phyloP scores from a whole-genome alignment of 768 basidiomycete genomes.

The Mycena metata region DNA sequence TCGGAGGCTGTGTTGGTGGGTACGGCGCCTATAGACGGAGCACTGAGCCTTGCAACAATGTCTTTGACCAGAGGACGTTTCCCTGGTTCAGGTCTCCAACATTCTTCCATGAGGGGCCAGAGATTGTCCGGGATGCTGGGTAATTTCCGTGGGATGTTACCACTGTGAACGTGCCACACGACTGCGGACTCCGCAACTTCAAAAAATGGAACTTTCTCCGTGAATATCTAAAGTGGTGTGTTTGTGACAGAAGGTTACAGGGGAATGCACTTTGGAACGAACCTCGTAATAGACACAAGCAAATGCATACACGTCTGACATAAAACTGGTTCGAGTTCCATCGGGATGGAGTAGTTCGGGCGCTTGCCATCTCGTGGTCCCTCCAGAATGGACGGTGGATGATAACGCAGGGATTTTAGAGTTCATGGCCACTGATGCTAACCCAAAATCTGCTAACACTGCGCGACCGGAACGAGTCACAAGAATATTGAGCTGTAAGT shows the following conservation, averaged over 20 bases:
- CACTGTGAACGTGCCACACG: constrained; percentile 30
- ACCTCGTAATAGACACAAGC: too few species aligned
- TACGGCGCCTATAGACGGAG: constrained; percentile 11
- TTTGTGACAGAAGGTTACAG: neutral
- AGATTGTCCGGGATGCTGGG: constrained; percentile 12
- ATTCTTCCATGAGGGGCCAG: constrained; percentile 26
- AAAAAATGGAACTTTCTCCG: constrained; percentile 40
- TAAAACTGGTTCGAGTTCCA: constrained; percentile 30
- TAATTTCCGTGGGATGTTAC: constrained; percentile 2
- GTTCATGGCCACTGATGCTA: constrained; percentile 38
- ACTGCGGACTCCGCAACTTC: constrained; percentile 35
- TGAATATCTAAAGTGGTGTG: constrained; percentile 40
- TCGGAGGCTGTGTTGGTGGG: constrained; percentile 18
- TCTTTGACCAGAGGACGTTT: constrained; percentile 14
- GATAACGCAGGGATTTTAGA: constrained; percentile 36
- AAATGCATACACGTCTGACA: constrained; percentile 47
- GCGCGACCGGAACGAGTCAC: constrained; percentile 40
- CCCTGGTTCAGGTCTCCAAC: constrained; percentile 12
- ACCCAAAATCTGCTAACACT: constrained; percentile 45
- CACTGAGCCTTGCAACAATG: constrained; percentile 19
- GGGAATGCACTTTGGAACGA: constrained; percentile 27
- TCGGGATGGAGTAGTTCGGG: constrained; percentile 42
- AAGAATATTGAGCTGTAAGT: constrained; percentile 41
- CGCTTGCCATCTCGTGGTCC: constrained; percentile 44
- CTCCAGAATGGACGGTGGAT: constrained; percentile 30